Conservation (phyloP, 2,329 filamentous ascomycete species). For the Paraconiothyrium brasiliense region DNA sequence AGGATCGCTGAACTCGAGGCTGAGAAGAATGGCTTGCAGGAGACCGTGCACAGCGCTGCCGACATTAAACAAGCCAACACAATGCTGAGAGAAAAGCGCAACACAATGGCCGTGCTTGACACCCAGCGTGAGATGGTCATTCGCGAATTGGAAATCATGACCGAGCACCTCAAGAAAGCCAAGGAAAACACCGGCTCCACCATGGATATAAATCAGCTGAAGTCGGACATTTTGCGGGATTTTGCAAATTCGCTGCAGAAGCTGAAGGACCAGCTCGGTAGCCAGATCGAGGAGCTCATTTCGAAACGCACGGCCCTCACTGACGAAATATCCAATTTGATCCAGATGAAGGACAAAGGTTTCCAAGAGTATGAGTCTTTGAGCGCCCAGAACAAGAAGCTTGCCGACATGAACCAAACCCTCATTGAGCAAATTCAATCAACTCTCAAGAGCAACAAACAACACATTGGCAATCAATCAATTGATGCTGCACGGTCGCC, state of each 20-base stretch:
- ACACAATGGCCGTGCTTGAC: conserved; percentile 93
- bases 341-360: conserved; percentile 88
- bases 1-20: conserved; percentile 85
- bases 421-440: conserved; percentile 94
- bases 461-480: conserved; percentile 59
- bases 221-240: conserved; percentile 69
- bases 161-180: conserved; percentile 84
- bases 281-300: conserved; percentile 86
- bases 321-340: conserved; percentile 84
- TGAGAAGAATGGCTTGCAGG: conserved; percentile 69
- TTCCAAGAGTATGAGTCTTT: conserved; percentile 96
- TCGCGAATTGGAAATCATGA: conserved; percentile 87
- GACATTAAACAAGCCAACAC: conserved; percentile 82
- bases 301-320: conserved; percentile 84
- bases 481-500: conserved; percentile 54
- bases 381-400: conserved; percentile 91
- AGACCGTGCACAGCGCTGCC: conserved; percentile 64
- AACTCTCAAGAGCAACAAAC: conserved; percentile 80
- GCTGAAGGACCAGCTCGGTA: conserved; percentile 81
- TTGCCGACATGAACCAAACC: conserved; percentile 95
- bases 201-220: conserved; percentile 78
- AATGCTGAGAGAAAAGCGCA: conserved; percentile 89
- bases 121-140: conserved; percentile 96
- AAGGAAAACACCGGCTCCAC: conserved; percentile 82
- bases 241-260: conserved; percentile 69